Evolutionary conservation across 176 grass and related monocot species (phyloP).

Genomic region (Hsuehochloa calcarea): DNA sequence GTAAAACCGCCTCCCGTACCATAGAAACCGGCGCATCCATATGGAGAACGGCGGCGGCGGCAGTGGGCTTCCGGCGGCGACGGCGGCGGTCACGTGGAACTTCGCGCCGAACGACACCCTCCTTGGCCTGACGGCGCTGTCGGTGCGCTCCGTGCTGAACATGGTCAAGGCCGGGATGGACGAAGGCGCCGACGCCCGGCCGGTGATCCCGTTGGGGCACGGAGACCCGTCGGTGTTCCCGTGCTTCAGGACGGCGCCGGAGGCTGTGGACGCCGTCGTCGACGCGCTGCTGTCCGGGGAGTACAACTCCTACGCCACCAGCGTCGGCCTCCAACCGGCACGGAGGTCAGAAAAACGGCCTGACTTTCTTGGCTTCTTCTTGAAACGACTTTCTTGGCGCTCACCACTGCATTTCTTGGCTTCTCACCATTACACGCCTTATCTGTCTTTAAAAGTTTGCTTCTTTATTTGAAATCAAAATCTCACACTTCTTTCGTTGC

Average conservation of each 20-base stretch:
- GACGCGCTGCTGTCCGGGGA: conserved; percentile 30
- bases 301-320: conserved; percentile 41
- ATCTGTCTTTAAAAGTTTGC: no score
- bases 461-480: no score
- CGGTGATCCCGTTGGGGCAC: conserved; percentile 49
- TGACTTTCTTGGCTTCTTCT: no score
- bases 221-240: conserved; percentile 62
- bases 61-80: background rate
- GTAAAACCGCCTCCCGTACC: background rate
- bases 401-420: no score
- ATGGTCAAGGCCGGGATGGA: conserved; percentile 43
- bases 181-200: background rate
- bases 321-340: conserved; percentile 36
- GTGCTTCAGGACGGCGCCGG: conserved; percentile 49
- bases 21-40: background rate
- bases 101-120: conserved; percentile 39
- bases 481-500: no score
- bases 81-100: conserved; percentile 26
- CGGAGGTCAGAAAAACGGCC: conserved; percentile 17
- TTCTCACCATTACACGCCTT: no score
- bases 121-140: conserved; percentile 33
- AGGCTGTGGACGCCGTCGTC: conserved; percentile 54
- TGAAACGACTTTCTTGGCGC: no score
- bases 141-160: conserved; percentile 48
- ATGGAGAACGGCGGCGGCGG: conserved; percentile 19